phyloP scores from a whole-genome alignment of 805 yeast species.

The Jamesozyma piceae region DNA sequence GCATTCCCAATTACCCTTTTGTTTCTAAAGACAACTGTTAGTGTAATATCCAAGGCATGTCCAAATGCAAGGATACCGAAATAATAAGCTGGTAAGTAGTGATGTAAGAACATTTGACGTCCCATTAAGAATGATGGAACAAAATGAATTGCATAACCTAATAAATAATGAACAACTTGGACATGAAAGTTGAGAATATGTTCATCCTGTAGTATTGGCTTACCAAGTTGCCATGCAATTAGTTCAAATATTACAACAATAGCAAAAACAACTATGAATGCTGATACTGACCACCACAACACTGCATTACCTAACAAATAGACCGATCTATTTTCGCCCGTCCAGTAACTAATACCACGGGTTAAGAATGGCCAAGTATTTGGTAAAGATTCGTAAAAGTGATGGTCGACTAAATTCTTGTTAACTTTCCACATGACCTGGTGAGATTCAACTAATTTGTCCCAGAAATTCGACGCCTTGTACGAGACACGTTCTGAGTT shows the following conservation, averaged over 20 bases:
- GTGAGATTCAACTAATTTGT: conserved; percentile 59
- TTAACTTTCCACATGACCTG: conserved; percentile 70
- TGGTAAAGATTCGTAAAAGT: conserved; percentile 64
- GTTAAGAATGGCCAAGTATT: conserved; percentile 62
- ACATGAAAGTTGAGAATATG: conserved; percentile 55
- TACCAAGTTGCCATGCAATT: conserved; percentile 59
- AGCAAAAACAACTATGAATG: conserved; percentile 41
- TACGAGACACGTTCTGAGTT: conserved; percentile 46
- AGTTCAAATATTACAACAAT: conserved; percentile 37
- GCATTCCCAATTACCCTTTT: conserved; percentile 39
- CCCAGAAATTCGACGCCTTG: conserved; percentile 42
- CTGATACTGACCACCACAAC: conserved; percentile 65
- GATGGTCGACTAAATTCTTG: conserved; percentile 58
- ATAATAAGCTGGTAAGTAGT: conserved; percentile 85
- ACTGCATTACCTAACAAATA: conserved; percentile 74
- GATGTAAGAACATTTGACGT: conserved; percentile 88
- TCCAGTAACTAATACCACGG: conserved; percentile 81
- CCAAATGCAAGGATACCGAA: conserved; percentile 73
- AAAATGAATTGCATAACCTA: conserved; percentile 68
- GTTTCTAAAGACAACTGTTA: conserved; percentile 34
- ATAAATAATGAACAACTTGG: conserved; percentile 49
- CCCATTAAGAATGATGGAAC: conserved; percentile 79
- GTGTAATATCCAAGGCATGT: conserved; percentile 51
- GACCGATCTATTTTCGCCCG: conserved; percentile 43
- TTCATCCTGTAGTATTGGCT: conserved; percentile 39